Conservation (phyloP, 495 filamentous ascomycete species). For the Daldinia childiae region DNA sequence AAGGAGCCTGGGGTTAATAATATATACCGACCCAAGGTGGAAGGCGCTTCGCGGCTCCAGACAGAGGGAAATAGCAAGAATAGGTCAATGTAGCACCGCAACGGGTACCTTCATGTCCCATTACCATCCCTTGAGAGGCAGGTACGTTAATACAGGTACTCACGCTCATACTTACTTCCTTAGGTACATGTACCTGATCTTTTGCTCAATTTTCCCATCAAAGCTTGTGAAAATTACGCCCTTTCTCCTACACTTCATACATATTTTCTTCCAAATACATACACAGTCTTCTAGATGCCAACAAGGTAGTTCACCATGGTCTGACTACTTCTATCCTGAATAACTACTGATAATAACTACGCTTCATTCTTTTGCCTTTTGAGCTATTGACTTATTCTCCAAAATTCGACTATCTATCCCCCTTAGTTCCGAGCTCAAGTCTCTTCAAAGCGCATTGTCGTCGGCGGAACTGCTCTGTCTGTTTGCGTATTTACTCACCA, state of each 20-base stretch:
- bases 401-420: conserved; percentile 6
- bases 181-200: not conserved
- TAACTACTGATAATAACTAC: conserved; percentile 16
- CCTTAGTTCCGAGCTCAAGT: conserved; percentile 16
- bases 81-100: conserved; percentile 27
- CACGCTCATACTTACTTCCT: not conserved
- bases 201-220: conserved; percentile 11
- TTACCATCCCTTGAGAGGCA: conserved; percentile 30
- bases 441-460: conserved; percentile 20
- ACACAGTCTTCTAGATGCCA: conserved; percentile 9
- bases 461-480: conserved; percentile 15
- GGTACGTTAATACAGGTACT: conserved; percentile 12
- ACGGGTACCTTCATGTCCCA: conserved; percentile 24
- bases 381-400: conserved; percentile 22
- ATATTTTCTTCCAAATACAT: conserved; percentile 11
- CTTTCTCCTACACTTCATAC: conserved; percentile 17
- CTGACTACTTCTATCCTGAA: conserved; percentile 15
- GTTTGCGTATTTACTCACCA: conserved; percentile 23
- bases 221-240: conserved; percentile 21
- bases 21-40: conserved; percentile 29
- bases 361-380: conserved; percentile 10
- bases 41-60: conserved; percentile 39
- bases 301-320: not conserved
- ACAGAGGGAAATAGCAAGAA: conserved; percentile 12
- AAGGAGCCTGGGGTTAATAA: conserved; percentile 4